These are phyloP conservation scores for Candida sp. DNA, from an alignment of 1,139 yeast species.

Conservation along the genomic window DNA sequence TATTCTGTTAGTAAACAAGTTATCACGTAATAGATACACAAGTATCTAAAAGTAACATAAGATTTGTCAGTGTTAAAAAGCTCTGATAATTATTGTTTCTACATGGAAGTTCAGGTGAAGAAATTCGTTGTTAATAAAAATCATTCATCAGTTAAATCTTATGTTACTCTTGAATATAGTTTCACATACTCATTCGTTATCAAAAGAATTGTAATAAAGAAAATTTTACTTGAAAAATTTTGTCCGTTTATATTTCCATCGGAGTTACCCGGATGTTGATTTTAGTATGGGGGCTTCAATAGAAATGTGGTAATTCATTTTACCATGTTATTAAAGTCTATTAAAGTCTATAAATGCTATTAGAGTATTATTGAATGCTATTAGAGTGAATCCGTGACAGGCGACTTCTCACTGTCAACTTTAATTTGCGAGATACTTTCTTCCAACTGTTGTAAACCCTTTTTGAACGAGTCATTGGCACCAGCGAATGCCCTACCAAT, in stretches of 20 bases:
- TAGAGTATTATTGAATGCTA: no score
- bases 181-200: slow-evolving; percentile 1
- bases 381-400: no score
- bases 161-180: background rate
- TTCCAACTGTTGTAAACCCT: background rate
- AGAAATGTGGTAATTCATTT: background rate
- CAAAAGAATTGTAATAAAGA: background rate
- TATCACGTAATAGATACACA: background rate
- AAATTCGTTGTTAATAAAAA: slow-evolving; percentile 51
- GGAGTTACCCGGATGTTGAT: background rate
- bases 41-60: background rate
- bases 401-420: no score
- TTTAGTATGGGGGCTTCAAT: background rate
- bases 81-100: slow-evolving; percentile 57
- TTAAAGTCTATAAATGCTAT: no score
- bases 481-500: background rate
- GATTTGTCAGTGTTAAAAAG: slow-evolving; percentile 61
- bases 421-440: background rate
- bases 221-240: background rate
- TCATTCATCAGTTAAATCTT: slow-evolving; percentile 32
- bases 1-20: slow-evolving; percentile 2
- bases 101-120: slow-evolving; percentile 64
- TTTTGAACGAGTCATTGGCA: background rate
- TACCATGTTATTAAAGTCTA: no score
- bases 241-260: background rate